A percentile compares a stretch with the other conserved stretches of the same genome.
phyloP scores from a whole-genome alignment of 2,329 filamentous ascomycete species.

The Domatiomyces globalis region DNA sequence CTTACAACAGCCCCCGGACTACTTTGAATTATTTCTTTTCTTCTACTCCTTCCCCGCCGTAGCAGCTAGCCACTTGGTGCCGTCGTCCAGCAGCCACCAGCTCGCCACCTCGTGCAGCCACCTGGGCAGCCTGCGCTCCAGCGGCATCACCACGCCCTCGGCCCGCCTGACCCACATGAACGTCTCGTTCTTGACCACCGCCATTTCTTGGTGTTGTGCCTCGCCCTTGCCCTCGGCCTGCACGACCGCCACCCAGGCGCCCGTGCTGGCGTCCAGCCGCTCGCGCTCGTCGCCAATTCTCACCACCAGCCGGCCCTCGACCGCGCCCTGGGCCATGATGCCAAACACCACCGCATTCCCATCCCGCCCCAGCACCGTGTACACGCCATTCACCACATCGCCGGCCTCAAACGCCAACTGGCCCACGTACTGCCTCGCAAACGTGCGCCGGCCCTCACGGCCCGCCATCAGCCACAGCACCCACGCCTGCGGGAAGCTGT shows the following conservation, averaged over 20 bases:
- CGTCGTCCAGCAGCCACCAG: not conserved
- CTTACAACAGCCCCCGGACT: too few relatives aligned
- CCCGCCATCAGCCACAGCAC: not conserved
- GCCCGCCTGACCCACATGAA: too few relatives aligned
- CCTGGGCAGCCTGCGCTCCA: slow-evolving; percentile 2
- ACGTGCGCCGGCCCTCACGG: not conserved
- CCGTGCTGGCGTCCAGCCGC: too few relatives aligned
- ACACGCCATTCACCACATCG: not conserved
- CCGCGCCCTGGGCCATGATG: not conserved
- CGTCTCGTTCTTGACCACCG: not conserved
- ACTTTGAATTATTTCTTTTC: too few relatives aligned
- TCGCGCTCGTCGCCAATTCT: not conserved
- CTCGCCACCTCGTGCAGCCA: not conserved
- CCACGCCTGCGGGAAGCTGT: not conserved
- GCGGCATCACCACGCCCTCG: slow-evolving; percentile 2
- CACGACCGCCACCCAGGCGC: too few relatives aligned
- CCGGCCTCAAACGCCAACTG: not conserved
- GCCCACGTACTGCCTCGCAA: not conserved
- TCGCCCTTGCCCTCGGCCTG: not conserved
- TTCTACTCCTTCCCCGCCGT: not conserved
- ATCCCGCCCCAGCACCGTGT: not conserved
- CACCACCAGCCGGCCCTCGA: slow-evolving; percentile 1
- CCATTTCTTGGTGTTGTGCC: not conserved
- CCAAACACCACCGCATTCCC: not conserved
- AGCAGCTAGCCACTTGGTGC: not conserved